Base-by-base conservation (phyloP, 768 basidiomycete species). In the Phylloporus scabripes region DNA sequence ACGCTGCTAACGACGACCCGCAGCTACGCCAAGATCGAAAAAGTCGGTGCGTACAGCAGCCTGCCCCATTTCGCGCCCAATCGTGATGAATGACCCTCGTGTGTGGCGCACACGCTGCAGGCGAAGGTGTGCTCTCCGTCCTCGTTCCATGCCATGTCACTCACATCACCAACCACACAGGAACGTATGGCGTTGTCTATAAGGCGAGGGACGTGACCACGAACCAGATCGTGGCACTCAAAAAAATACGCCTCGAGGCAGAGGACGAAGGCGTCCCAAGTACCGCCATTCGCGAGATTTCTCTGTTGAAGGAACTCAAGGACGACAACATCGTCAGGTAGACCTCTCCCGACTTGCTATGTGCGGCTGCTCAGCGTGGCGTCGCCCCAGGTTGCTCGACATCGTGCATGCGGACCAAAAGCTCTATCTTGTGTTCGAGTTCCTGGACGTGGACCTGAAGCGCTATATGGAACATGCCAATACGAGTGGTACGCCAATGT, bases 181-280 rank as follows among this genome's bases (percentile, higher is more conserved):
- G 95, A 58, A 97, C 95, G 21, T 98, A 98, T 58, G 95, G 95
- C 49, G 95, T 98, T 45, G 95, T 98, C 18, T 98, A 98, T 79
- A 96, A 97, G 70, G 95, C 95, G 34, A 80, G 83, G 57, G 94
- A 98, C 65, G 70, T 81, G 54, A 77, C 70, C 40, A 86, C 79
- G 8, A 87, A 87, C 65, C 71, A 82, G 58, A 83, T 97, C 57
- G 96, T 99, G 44, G 96, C 96, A 20, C 75, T 98, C 56, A 99
- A 99, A 82, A 99, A 99, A 78, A 98, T 99, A 65, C 75, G 96
- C 34, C 81, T 99, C 23, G 96, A 98, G 66, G 92, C 93, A 15
- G 96, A 98, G 69, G 96, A 99, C 63, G 96, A 99, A 68, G 96
- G 96, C 41, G 96, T 99, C 18, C 96, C 96, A 8, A 91, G 87